phyloP scores from a whole-genome alignment of 2,329 filamentous ascomycete species.

The Epichloe typhina region DNA sequence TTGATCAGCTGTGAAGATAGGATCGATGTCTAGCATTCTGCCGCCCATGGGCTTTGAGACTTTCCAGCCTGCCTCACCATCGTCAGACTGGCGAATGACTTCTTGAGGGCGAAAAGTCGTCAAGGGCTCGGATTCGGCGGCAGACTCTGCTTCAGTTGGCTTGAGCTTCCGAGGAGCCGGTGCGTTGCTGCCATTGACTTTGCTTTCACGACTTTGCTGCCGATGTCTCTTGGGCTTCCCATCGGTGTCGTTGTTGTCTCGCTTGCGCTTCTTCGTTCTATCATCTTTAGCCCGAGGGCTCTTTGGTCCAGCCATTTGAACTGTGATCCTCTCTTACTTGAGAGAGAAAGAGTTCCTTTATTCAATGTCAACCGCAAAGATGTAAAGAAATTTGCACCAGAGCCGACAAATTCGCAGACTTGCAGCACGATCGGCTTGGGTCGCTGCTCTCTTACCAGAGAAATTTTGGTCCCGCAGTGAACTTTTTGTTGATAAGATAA shows the following conservation, averaged over 20 bases:
- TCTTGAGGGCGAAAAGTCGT: constrained; percentile 11
- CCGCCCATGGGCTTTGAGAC: constrained; percentile 53
- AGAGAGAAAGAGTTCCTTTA: not conserved
- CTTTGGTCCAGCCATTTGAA: constrained; percentile 23
- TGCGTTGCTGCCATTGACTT: constrained; percentile 12
- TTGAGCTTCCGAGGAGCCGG: not conserved
- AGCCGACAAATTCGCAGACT: constrained; percentile 1
- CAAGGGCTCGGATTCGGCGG: constrained; percentile 4
- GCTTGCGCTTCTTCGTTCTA: constrained; percentile 33
- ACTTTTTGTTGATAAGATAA: constrained; percentile 32
- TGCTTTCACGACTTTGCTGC: constrained; percentile 17
- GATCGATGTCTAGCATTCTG: constrained; percentile 50
- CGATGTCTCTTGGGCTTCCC: constrained; percentile 29
- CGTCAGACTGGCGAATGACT: constrained; percentile 15
- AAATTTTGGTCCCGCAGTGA: constrained; percentile 28
- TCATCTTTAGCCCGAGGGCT: constrained; percentile 20
- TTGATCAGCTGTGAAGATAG: constrained; percentile 48
- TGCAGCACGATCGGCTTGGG: not conserved
- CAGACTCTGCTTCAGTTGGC: constrained; percentile 4
- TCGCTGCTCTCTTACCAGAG: constrained; percentile 7
- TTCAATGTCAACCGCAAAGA: not conserved
- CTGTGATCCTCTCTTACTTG: not conserved
- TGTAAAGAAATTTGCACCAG: constrained; percentile 3
- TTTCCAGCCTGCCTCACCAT: constrained; percentile 35
- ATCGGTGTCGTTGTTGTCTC: constrained; percentile 29